Percentiles rank a stretch among this genome's conserved stretches.
Evolutionary conservation across 2,329 filamentous ascomycete genomes (phyloP).

Genomic region (Colletotrichum sp.): DNA sequence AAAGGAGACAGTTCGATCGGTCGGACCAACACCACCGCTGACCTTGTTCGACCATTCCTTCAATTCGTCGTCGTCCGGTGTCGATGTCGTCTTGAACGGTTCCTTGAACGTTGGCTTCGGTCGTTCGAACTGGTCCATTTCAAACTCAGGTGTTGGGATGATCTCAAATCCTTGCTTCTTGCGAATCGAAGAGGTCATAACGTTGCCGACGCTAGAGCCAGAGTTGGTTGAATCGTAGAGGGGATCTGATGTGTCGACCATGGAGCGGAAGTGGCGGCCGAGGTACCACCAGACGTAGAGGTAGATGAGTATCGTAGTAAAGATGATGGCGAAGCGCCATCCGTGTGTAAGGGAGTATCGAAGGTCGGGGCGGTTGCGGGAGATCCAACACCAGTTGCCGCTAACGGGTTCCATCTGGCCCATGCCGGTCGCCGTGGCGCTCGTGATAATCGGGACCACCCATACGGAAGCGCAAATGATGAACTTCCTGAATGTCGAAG

Average conservation of each 20-base stretch:
- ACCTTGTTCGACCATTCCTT: neutral
- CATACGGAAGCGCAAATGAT: conserved; percentile 42
- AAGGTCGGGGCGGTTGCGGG: conserved; percentile 36
- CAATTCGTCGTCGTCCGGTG: neutral
- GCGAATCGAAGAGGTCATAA: neutral
- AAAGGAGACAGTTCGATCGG: neutral
- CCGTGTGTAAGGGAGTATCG: conserved; percentile 50
- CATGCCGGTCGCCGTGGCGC: conserved; percentile 33
- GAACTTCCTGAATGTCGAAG: conserved; percentile 31
- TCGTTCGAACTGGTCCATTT: conserved; percentile 17
- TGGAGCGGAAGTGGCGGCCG: conserved; percentile 24
- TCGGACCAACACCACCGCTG: neutral
- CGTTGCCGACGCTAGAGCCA: neutral
- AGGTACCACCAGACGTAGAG: conserved; percentile 45
- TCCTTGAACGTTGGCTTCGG: neutral
- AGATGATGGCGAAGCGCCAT: conserved; percentile 49
- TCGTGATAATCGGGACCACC: conserved; percentile 43
- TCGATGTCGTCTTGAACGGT: neutral
- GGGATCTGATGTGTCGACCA: conserved; percentile 12
- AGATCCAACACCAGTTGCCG: conserved; percentile 56
- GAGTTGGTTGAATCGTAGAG: neutral
- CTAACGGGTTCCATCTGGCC: conserved; percentile 36
- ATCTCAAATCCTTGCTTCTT: conserved; percentile 13
- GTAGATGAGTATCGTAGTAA: conserved; percentile 44
- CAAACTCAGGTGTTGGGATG: neutral